phyloP scores from a whole-genome alignment of 2,329 filamentous ascomycete genomes.

The Fusarium sterilihyphosum region DNA sequence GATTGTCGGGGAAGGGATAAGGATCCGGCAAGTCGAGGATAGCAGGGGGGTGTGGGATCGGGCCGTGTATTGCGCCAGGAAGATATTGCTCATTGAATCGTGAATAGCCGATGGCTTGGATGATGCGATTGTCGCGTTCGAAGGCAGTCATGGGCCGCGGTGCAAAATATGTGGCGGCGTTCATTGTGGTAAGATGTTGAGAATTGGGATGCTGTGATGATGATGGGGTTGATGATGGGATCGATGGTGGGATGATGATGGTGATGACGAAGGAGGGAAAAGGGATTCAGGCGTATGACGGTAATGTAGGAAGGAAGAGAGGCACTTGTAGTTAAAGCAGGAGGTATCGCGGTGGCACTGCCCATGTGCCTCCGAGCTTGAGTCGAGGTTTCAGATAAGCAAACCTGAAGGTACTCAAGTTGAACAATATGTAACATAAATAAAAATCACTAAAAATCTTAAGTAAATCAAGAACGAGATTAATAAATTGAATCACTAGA shows the following conservation, averaged over 20 bases:
- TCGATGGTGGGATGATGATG: background rate
- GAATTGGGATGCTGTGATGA: background rate
- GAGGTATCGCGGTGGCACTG: background rate
- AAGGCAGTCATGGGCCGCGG: background rate
- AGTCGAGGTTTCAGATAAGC: background rate
- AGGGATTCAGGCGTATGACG: accelerated
- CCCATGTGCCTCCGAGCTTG: background rate
- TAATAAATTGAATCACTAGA: too few species aligned
- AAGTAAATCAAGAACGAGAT: accelerated
- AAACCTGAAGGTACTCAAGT: too few species aligned
- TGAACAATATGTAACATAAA: accelerated
- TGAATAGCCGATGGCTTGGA: background rate
- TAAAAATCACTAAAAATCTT: background rate
- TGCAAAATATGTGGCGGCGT: too few species aligned
- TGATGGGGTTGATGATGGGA: background rate
- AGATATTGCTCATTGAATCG: background rate
- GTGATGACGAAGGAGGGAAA: background rate
- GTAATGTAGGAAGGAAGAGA: background rate
- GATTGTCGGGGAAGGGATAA: accelerated
- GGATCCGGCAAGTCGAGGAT: background rate
- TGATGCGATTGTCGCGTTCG: background rate
- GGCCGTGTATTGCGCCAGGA: background rate
- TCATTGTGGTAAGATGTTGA: background rate
- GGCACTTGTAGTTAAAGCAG: background rate
- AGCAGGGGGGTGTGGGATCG: background rate